Percentiles rank a stretch among this genome's conserved stretches.
Evolutionary conservation across 148 eudicot genomes (phyloP).

Genomic region (Hydrangea macrophylla): DNA sequence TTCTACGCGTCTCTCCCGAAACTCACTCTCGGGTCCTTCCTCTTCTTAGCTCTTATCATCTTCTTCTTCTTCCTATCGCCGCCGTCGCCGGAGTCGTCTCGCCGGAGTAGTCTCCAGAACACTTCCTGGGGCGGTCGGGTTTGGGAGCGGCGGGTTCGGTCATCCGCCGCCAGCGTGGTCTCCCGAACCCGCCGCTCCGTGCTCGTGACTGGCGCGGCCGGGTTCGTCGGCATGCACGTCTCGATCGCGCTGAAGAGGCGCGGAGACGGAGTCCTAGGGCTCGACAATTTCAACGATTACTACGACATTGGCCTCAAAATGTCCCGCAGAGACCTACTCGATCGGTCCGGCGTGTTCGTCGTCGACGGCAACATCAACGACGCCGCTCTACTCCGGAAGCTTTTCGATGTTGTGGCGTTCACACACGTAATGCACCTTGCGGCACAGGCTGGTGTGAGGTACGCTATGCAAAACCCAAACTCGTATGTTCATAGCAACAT

Average conservation of each 20-base stretch:
- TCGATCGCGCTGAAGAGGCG: slow-evolving; percentile 46
- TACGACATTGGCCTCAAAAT: slow-evolving; percentile 48
- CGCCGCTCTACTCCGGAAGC: slow-evolving; percentile 32
- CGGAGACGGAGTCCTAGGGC: slow-evolving; percentile 63
- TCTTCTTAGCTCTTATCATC: slow-evolving; percentile 36
- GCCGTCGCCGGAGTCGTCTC: slow-evolving; percentile 8
- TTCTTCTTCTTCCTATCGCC: slow-evolving; percentile 32
- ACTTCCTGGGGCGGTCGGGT: slow-evolving; percentile 34
- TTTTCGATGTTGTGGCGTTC: slow-evolving; percentile 53
- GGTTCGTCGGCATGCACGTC: slow-evolving; percentile 69
- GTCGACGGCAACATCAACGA: slow-evolving; percentile 63
- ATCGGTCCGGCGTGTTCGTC: slow-evolving; percentile 51
- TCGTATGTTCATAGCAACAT: slow-evolving; percentile 62
- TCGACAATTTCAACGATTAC: slow-evolving; percentile 62
- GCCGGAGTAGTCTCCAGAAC: slow-evolving; percentile 16
- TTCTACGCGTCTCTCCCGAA: slow-evolving; percentile 43
- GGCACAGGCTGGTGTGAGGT: slow-evolving; percentile 78
- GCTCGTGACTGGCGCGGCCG: slow-evolving; percentile 67
- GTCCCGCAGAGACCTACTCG: slow-evolving; percentile 44
- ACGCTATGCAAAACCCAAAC: slow-evolving; percentile 63
- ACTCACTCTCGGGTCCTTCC: slow-evolving; percentile 50
- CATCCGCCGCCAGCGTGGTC: slow-evolving; percentile 48
- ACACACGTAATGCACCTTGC: slow-evolving; percentile 71
- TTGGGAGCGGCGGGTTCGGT: slow-evolving; percentile 52
- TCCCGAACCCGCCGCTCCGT: slow-evolving; percentile 32